Base-by-base conservation (phyloP, 164 flowering plant species). In the Aristolochia contorta region DNA sequence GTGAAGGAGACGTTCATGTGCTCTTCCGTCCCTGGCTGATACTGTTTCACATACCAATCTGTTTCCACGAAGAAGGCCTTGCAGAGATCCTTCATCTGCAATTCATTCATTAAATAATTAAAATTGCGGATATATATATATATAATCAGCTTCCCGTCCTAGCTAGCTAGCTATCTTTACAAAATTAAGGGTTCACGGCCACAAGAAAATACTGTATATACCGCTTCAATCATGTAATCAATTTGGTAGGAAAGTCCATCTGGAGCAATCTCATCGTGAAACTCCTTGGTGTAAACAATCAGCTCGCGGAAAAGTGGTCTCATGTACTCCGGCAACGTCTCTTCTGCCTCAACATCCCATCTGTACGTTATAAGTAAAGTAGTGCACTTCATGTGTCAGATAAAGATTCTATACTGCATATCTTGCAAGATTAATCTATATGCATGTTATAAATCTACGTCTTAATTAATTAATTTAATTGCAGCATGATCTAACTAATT, bases 261-360 rank as follows among this genome's bases (percentile, higher is more conserved):
- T 54, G 56, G 43, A 16, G 18, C 41, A n/a, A 56, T 18, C 37
- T 27, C 59, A 3, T 16, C 43, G 9, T 16, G 10, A 16, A 56
- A 56, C 25, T 18, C 19, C 45, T 32, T 5, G n/a, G n/a, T 9
- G 37, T 32, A 16, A 32, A 24, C 9, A 27, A 76, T 33, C 5
- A 78, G 25, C 20, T 58, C 72, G 18, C 27, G 25, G 45, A 74
- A 78, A 47, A 32, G 59, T 3, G 57, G 1, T 56, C 65, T 65
- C 82, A 79, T 72, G 64, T 78, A 75, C 10, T 72, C 77, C 0
- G 82, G 82, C 0, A 78, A 68, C 53, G 20, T 27, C 37, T 76
- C 65, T 0, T 45, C 48, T 21, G 54, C 56, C 23, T 32, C 16
- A 1, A 53, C 54, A 54, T 77, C 73, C 83, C 80, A 76, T 72